phyloP scores from a whole-genome alignment of 345 rosid genomes.

The Brassica nigra region DNA sequence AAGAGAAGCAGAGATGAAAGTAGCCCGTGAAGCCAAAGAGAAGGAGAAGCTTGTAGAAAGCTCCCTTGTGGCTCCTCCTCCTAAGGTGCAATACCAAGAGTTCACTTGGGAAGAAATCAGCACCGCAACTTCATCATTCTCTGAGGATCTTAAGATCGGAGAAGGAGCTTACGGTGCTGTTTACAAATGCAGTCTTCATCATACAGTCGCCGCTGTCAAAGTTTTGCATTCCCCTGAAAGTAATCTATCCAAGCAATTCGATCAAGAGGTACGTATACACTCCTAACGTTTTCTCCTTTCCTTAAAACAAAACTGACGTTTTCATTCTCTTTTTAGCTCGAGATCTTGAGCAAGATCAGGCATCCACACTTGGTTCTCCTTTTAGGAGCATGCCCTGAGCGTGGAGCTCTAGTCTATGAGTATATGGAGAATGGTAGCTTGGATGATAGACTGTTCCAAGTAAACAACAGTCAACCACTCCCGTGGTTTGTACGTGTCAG shows the following conservation, averaged over 20 bases:
- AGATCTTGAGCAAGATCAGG: constrained; percentile 75
- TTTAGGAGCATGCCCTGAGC: constrained; percentile 84
- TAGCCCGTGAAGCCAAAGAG: constrained; percentile 42
- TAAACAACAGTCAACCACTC: constrained; percentile 54
- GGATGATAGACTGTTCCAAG: constrained; percentile 61
- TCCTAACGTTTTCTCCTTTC: background rate
- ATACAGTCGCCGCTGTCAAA: constrained; percentile 45
- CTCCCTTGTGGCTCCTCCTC: constrained; percentile 2
- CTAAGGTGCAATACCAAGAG: constrained; percentile 42
- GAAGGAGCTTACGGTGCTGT: constrained; percentile 44
- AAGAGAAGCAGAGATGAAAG: background rate
- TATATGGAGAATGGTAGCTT: constrained; percentile 92
- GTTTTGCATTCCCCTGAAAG: constrained; percentile 43
- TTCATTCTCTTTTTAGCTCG: constrained; percentile 53
- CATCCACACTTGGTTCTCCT: constrained; percentile 94
- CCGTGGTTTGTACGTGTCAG: constrained; percentile 80
- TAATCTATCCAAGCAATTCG: constrained; percentile 36
- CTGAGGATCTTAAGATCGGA: constrained; percentile 43
- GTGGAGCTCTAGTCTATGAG: constrained; percentile 79
- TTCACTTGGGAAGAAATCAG: constrained; percentile 45
- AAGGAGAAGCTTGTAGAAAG: constrained; percentile 56
- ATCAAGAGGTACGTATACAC: constrained; percentile 39
- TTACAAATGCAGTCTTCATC: constrained; percentile 46
- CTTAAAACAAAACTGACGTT: background rate
- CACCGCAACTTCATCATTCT: constrained; percentile 44